Base-by-base conservation (phyloP, 345 rosid genomes). In the Salix suchowensis region DNA sequence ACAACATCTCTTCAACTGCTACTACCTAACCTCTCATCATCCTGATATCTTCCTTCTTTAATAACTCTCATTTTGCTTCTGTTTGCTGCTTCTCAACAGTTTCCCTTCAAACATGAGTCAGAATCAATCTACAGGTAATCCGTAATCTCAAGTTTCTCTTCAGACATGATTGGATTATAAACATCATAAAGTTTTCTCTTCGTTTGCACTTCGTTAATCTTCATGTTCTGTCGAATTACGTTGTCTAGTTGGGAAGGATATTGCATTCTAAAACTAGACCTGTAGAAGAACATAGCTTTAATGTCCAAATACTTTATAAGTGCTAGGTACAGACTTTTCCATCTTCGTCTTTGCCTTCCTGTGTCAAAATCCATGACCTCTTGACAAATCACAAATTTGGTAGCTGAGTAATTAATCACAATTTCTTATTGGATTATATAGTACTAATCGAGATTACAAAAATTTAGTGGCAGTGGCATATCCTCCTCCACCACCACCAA, bases 61-160 rank as follows among this genome's bases (percentile, higher is more conserved):
- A 54, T 3, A 55, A 12, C 62, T 55, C 62, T 9, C 6, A 3
- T 10, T n/a, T 9, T 50, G 60, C 23, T 32, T 28, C 18, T 70
- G 39, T 6, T 6, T 15, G 39, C 37, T 36, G 7, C 37, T 36
- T 36, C 7, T 4, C n/a, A 28, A 28, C n/a, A 18, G 21, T 18
- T 46, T 70, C 11, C 11, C 21, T 48, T 30, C 54, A 18, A 50
- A 36, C 32, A 74, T 74, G 77, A 74, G 65, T 66, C 71, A 66
- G 50, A 15, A 66, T 74, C 71, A 74, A 21, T 48, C 70, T 65
- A n/a, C 72, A 52, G 72, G 71, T 66, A 55, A 55, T 55, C 62
- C 28, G 3, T n/a, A 3, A 55, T 55, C 62, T 15, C 1, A 4
- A 12, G 52, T 46, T 55, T n/a, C n/a, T 55, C 11, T 55, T 23